A percentile compares a stretch with the other conserved stretches of the same genome.
These are phyloP conservation scores for Ascochyta lentis DNA, from an alignment of 2,329 filamentous ascomycete species.

Conservation along the genomic window DNA sequence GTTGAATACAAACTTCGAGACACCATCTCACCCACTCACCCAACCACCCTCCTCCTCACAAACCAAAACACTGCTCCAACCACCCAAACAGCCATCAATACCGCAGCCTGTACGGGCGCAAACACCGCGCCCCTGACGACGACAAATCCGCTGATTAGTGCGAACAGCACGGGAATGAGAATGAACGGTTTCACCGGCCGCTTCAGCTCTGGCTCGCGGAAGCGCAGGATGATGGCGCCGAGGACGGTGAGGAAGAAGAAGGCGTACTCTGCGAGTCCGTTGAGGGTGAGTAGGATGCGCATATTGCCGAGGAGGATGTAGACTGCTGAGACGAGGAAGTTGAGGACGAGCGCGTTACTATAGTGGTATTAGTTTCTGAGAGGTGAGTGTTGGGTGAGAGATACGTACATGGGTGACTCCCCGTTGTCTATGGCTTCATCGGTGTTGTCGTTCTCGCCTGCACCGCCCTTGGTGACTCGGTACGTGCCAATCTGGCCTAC, in stretches of 20 bases:
- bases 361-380: background rate
- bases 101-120: conserved; percentile 40
- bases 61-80: conserved; percentile 32
- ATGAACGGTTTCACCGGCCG: conserved; percentile 66
- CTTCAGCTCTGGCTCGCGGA: conserved; percentile 60
- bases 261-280: conserved; percentile 56
- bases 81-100: conserved; percentile 41
- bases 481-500: conserved; percentile 40
- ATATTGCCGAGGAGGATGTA: conserved; percentile 70
- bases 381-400: too few relatives aligned
- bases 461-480: conserved; percentile 23
- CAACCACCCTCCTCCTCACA: conserved; percentile 5
- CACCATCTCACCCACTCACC: background rate
- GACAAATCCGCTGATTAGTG: conserved; percentile 59
- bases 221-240: conserved; percentile 64
- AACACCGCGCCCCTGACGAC: conserved; percentile 46
- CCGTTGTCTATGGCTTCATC: conserved; percentile 41
- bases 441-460: conserved; percentile 12
- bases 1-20: too few relatives aligned
- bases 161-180: conserved; percentile 61
- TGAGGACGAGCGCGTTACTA: conserved; percentile 45
- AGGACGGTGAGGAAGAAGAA: conserved; percentile 71
- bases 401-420: conserved; percentile 44
- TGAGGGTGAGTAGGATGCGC: conserved; percentile 64
- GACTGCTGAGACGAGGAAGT: conserved; percentile 53